Evolutionary conservation across 345 rosid species (phyloP).

Genomic region (Gossypium arboreum): DNA sequence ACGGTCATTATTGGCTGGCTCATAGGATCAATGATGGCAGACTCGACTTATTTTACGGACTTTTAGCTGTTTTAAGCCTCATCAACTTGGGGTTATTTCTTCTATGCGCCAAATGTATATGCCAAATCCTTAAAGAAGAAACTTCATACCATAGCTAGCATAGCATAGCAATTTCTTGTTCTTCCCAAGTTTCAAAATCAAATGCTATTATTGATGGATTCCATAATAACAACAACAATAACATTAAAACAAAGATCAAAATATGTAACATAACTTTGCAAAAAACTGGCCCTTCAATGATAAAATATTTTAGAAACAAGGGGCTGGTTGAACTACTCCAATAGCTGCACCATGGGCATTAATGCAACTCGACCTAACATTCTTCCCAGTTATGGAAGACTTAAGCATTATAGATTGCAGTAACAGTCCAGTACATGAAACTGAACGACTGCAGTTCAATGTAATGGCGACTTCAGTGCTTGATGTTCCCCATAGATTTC

Average conservation of each 20-base stretch:
- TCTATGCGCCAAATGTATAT: conserved; percentile 12
- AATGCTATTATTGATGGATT: background rate
- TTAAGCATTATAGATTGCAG: conserved; percentile 12
- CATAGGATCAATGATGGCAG: conserved; percentile 10
- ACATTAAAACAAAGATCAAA: background rate
- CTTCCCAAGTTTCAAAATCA: background rate
- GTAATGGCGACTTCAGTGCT: conserved; percentile 28
- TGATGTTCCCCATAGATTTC: conserved; percentile 28
- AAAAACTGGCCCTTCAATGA: background rate
- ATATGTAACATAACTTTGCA: background rate
- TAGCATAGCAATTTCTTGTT: background rate
- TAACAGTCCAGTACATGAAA: conserved; percentile 27
- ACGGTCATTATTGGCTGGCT: conserved; percentile 16
- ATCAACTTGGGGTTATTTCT: conserved; percentile 10
- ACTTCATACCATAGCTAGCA: background rate
- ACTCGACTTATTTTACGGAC: conserved; percentile 17
- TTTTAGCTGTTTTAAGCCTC: conserved; percentile 9
- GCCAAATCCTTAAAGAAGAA: conserved; percentile 11
- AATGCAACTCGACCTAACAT: conserved; percentile 24
- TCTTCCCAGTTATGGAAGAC: conserved; percentile 8
- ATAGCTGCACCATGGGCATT: conserved; percentile 29
- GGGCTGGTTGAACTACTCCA: background rate
- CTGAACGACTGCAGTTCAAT: conserved; percentile 34
- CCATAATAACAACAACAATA: background rate
- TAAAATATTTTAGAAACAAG: background rate